phyloP scores from a whole-genome alignment of 345 rosid genomes.

The Salix caprea region DNA sequence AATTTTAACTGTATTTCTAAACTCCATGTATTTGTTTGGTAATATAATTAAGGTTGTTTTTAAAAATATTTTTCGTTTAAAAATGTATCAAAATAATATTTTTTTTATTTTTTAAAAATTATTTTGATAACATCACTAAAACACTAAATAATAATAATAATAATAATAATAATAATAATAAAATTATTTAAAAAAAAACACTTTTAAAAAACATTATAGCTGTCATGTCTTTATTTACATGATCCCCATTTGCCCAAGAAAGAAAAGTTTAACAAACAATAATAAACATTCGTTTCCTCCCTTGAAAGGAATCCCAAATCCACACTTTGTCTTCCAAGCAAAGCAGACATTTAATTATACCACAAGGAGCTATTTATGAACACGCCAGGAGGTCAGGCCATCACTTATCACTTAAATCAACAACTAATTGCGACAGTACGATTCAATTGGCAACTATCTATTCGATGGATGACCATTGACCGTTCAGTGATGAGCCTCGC shows the following conservation, averaged over 20 bases:
- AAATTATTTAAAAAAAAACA: too few relatives aligned
- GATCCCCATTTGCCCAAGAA: background rate
- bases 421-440: background rate
- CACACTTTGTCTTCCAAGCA: background rate
- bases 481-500: background rate
- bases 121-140: too few relatives aligned
- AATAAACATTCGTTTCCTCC: background rate
- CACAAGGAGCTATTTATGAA: background rate
- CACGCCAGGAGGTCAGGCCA: background rate
- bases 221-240: background rate
- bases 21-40: accelerated
- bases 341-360: background rate
- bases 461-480: background rate
- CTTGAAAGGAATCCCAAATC: background rate
- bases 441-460: background rate
- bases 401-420: background rate
- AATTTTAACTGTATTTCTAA: too few relatives aligned
- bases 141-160: too few relatives aligned
- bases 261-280: background rate
- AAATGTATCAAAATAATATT: too few relatives aligned
- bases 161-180: too few relatives aligned
- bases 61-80: too few relatives aligned
- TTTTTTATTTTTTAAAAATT: too few relatives aligned
- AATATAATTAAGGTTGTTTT: accelerated
- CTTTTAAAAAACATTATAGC: too few relatives aligned